Conservation (phyloP, 108 stramenopile species). For the Cyclotella atomus region DNA sequence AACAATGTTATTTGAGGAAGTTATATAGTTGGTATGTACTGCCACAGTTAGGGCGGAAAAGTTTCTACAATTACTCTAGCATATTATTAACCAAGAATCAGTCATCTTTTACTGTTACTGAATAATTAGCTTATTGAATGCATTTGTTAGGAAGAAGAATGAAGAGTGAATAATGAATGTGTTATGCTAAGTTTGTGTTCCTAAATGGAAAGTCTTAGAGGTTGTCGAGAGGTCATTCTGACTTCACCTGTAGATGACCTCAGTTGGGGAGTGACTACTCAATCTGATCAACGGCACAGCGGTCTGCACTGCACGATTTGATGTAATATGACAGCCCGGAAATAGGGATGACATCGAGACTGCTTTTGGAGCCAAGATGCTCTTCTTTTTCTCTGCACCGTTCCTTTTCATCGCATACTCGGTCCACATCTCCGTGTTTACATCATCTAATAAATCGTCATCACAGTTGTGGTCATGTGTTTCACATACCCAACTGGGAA, state of each 20-base stretch:
- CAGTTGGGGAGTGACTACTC: slow-evolving; percentile 46
- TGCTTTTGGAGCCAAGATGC: slow-evolving; percentile 43
- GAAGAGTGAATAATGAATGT: too few species aligned
- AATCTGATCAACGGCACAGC: slow-evolving; percentile 61
- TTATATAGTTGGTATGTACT: too few species aligned
- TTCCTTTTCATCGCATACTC: slow-evolving; percentile 30
- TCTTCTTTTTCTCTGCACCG: slow-evolving; percentile 6
- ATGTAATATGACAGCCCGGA: slow-evolving; percentile 60
- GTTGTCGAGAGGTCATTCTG: too few species aligned
- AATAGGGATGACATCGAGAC: slow-evolving; percentile 67
- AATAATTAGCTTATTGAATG: too few species aligned
- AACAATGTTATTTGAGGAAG: too few species aligned
- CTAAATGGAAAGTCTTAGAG: too few species aligned
- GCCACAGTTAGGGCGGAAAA: too few species aligned
- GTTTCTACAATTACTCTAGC: too few species aligned
- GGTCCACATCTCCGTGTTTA: slow-evolving; percentile 48
- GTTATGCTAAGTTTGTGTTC: too few species aligned
- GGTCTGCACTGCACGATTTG: slow-evolving; percentile 62
- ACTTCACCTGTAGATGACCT: slow-evolving; percentile 53
- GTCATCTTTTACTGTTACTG: too few species aligned
- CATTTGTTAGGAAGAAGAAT: too few species aligned
- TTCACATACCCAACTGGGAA: slow-evolving; percentile 40
- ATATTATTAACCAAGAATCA: too few species aligned
- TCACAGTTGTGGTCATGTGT: slow-evolving; percentile 60
- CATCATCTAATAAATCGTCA: slow-evolving; percentile 63